Evolutionary conservation across 106 monocot genomes (phyloP).

Genomic region (Dioscorea zingiberensis): DNA sequence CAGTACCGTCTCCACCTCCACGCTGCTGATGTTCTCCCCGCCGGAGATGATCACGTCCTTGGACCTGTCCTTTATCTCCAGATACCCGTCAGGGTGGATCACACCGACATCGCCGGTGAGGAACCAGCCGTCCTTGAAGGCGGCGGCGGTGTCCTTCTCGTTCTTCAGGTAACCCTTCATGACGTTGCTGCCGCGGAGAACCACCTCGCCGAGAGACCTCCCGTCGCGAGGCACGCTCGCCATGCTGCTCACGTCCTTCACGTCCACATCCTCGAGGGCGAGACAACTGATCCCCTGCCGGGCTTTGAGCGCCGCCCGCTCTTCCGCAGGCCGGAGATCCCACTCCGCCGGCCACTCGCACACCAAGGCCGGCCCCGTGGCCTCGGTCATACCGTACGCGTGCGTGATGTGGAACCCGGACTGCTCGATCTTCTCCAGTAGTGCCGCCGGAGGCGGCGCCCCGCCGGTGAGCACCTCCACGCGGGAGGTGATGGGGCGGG

Average conservation of each 20-base stretch:
- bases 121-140: constrained; percentile 7
- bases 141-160: not conserved
- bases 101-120: constrained; percentile 1
- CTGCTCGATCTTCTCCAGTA: constrained; percentile 3
- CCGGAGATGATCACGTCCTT: constrained; percentile 9
- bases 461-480: constrained; percentile 7
- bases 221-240: not conserved
- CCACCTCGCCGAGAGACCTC: constrained; percentile 1
- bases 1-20: not conserved
- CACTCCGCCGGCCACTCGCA: not conserved
- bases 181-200: not conserved
- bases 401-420: constrained; percentile 1
- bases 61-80: constrained; percentile 5
- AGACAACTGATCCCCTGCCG: not conserved
- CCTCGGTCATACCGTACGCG: not conserved
- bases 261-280: not conserved
- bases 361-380: not conserved
- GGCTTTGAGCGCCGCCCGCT: not conserved
- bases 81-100: not conserved
- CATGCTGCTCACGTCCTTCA: not conserved
- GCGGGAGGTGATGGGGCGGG: not conserved
- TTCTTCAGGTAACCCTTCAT: constrained; percentile 2
- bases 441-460: not conserved
- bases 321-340: not conserved
- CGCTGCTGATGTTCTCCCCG: constrained; percentile 10